Base-by-base conservation (phyloP, 2,329 filamentous ascomycete species). In the Sclerotinia spermophila region DNA sequence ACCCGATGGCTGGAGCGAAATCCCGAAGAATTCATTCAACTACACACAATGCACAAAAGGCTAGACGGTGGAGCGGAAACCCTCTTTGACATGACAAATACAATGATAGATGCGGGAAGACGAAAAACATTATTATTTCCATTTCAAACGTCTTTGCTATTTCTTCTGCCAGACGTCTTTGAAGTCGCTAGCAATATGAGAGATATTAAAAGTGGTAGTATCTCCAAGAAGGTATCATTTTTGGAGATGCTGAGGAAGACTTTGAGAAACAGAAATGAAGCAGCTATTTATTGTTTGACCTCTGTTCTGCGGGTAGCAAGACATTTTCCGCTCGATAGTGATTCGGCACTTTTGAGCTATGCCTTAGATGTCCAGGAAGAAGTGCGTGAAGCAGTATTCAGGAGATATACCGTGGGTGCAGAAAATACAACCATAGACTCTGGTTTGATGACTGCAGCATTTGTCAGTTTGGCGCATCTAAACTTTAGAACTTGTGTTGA, bases 301-400 rank as follows among this genome's bases (percentile, higher is more conserved):
- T 84, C 85, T 27, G 80, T 91, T 61, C 83, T 91, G 61, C 86
- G 87, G 55, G 88, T 85, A 53, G 87, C 88, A 19, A 85, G 89
- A 45, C 87, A 91, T 77, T 91, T 92, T 75, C 83, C 86, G 71
- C 81, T 83, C 11, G 86, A 90, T 72, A 88, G 85, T 76, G 89
- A 92, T 75, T 86, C 87, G 17, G 78, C 79, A 33, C 73, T 80
- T 68, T 83, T 90, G 71, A 90, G 88, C 78, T 92, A 89, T 78
- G 89, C 89, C 53, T 83, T 91, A 79, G 89, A 92, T 78, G 86
- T 92, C 13, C 89, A 91, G 76, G 88, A 90, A 75, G 89, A 92
- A 78, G 84, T 92, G 61, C 84, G 85, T 61, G 89, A 90, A 76
- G 87, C 88, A 61, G 85, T 91, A 6, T 91, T 91, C 75, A 84